A percentile compares a stretch with the other conserved stretches of the same genome.
phyloP scores from a whole-genome alignment of 139 green algal species.

The Micractinium conductrix region DNA sequence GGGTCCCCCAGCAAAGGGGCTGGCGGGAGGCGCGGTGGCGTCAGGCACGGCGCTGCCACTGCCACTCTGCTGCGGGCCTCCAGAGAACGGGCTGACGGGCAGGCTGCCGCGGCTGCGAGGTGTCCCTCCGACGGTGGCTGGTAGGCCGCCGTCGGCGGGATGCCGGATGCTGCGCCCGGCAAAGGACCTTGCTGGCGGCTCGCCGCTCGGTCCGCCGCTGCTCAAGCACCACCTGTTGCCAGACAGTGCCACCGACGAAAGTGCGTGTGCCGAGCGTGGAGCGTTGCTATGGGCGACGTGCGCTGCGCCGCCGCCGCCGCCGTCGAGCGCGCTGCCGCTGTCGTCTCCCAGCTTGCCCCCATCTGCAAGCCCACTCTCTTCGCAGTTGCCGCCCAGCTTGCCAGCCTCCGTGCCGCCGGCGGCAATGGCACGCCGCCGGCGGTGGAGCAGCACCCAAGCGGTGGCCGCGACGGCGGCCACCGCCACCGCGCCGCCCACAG shows the following conservation, averaged over 20 bases:
- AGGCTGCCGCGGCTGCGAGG: neutral
- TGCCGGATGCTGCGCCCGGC: no score
- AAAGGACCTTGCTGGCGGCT: no score
- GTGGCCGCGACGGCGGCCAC: neutral
- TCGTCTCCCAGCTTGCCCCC: neutral
- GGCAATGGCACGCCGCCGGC: neutral
- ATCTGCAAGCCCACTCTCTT: neutral
- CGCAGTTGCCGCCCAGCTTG: neutral
- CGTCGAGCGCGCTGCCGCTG: neutral
- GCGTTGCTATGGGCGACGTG: neutral
- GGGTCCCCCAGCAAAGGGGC: neutral
- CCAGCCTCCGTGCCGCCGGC: neutral
- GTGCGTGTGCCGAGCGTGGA: neutral
- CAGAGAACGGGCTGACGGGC: neutral
- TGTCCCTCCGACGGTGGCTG: neutral
- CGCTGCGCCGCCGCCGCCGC: neutral
- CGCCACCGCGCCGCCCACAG: neutral
- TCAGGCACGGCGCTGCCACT: neutral
- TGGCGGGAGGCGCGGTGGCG: neutral
- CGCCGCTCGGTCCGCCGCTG: no score
- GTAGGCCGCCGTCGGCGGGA: no score
- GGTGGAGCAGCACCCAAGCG: neutral
- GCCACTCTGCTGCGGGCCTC: no score
- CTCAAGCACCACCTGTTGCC: no score
- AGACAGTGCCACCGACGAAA: neutral